These are phyloP conservation scores for Calonectria montana DNA, from an alignment of 2,329 filamentous ascomycete species.

Conservation along the genomic window DNA sequence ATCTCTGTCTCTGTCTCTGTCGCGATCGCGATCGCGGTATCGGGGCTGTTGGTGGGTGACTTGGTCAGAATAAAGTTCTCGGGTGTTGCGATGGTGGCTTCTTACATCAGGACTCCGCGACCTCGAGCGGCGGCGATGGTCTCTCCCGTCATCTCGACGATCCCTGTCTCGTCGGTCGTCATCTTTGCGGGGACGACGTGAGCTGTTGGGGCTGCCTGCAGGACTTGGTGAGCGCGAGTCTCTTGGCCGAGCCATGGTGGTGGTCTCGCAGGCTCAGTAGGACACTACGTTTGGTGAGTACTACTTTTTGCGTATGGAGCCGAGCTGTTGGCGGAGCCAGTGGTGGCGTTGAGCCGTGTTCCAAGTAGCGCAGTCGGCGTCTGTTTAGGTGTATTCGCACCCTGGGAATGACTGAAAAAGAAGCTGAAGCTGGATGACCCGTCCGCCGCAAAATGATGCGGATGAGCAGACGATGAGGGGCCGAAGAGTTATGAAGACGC, in stretches of 20 bases:
- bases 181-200: slow-evolving; percentile 74
- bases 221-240: slow-evolving; percentile 90
- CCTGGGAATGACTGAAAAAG: neutral
- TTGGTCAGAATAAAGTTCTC: slow-evolving; percentile 53
- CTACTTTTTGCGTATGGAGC: slow-evolving; percentile 48
- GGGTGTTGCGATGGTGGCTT: slow-evolving; percentile 33
- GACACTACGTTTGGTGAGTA: slow-evolving; percentile 53
- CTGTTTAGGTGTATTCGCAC: neutral
- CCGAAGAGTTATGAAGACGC: slow-evolving; percentile 7
- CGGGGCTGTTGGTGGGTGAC: slow-evolving; percentile 60
- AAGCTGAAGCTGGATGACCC: neutral
- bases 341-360: slow-evolving; percentile 29
- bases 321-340: slow-evolving; percentile 36
- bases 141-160: slow-evolving; percentile 61
- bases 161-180: slow-evolving; percentile 68
- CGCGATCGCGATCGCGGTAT: slow-evolving; percentile 65
- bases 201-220: slow-evolving; percentile 85
- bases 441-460: neutral
- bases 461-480: slow-evolving; percentile 26
- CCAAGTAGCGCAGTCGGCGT: slow-evolving; percentile 18
- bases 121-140: slow-evolving; percentile 66
- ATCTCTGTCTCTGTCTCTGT: slow-evolving; percentile 64
- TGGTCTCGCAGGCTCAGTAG: slow-evolving; percentile 56
- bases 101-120: slow-evolving; percentile 75
- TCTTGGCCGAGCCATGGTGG: slow-evolving; percentile 71